Base-by-base conservation (phyloP, 441 rosid genomes). In the Kokia cookei region DNA sequence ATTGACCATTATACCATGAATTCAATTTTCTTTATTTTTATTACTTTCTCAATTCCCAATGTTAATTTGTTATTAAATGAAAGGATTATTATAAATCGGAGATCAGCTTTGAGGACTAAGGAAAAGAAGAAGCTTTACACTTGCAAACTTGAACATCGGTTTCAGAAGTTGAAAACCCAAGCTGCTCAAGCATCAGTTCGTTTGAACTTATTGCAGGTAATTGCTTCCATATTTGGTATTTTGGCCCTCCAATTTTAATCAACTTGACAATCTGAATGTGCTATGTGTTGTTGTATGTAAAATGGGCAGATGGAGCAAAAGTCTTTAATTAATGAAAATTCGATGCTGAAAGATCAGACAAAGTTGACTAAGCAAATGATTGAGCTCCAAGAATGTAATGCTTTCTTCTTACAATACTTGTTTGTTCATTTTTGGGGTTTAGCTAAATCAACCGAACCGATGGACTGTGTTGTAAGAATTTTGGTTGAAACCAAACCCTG, bases 91-190 rank as follows among this genome's bases (percentile, higher is more conserved):
- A 22, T 73, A 48, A 81, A 81, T 19, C 45, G 82, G 13, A 7
- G 35, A 66, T 73, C 79, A 15, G 79, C 84, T 22, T n/a, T 64
- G 48, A 81, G 75, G 71, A 50, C 84, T 13, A 81, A 81, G 64
- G 84, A 78, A 63, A 75, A 45, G 78, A 78, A 81, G 73, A 78
- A 69, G 77, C 12, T 78, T 40, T 26, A 78, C 35, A 43, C 59
- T 4, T 29, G 0, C 40, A 75, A 50, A 75, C 84, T 81, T 72
- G 75, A 78, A 57, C 75, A 73, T 15, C 7, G 26, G 27, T 1
- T 69, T 4, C 24, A 43, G 1, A 37, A 5, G 7, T 17, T 81
- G 48, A 62, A 22, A 48, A 14, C 73, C 29, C 45, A 40, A 63
- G 37, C 73, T 40, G 47, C 50, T 64, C 4, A 57, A 24, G 5